Conservation (phyloP, 139 green algal species). For the Microglena sp. region DNA sequence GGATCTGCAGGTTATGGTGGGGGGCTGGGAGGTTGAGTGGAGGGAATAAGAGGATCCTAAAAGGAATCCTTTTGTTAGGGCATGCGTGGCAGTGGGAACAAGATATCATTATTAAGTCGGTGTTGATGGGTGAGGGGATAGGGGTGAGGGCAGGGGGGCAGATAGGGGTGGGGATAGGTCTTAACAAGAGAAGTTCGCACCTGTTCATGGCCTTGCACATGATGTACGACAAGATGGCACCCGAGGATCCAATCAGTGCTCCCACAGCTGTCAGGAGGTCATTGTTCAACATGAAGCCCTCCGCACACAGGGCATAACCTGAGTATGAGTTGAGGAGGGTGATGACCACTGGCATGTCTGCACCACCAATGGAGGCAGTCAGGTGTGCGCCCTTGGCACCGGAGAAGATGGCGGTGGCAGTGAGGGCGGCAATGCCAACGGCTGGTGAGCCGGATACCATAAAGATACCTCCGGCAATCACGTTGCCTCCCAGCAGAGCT, state of each 20-base stretch:
- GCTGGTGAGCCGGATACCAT: constrained; percentile 9
- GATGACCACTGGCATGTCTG: constrained; percentile 89
- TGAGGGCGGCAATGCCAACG: constrained; percentile 30
- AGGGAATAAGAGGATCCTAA: no score
- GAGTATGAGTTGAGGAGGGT: constrained; percentile 80
- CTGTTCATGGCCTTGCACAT: constrained; percentile 64
- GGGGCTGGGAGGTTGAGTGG: no score
- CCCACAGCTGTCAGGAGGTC: constrained; percentile 73
- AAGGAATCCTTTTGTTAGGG: no score
- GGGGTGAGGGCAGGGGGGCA: no score
- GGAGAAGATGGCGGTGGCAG: constrained; percentile 44
- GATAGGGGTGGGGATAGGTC: no score
- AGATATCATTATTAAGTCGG: no score
- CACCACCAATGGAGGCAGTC: constrained; percentile 75
- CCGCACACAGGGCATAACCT: constrained; percentile 73
- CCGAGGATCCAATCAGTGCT: constrained; percentile 77
- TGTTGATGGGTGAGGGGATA: no score
- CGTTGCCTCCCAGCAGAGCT: constrained; percentile 30
- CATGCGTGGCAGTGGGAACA: no score
- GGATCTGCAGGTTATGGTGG: no score
- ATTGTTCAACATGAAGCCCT: constrained; percentile 78
- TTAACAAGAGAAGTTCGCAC: no score
- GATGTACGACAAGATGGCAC: constrained; percentile 83
- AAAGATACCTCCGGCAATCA: constrained; percentile 7
- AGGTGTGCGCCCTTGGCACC: constrained; percentile 73